Evolutionary conservation across 2,329 filamentous ascomycete genomes (phyloP).

Genomic region (Diaporthe sp.): DNA sequence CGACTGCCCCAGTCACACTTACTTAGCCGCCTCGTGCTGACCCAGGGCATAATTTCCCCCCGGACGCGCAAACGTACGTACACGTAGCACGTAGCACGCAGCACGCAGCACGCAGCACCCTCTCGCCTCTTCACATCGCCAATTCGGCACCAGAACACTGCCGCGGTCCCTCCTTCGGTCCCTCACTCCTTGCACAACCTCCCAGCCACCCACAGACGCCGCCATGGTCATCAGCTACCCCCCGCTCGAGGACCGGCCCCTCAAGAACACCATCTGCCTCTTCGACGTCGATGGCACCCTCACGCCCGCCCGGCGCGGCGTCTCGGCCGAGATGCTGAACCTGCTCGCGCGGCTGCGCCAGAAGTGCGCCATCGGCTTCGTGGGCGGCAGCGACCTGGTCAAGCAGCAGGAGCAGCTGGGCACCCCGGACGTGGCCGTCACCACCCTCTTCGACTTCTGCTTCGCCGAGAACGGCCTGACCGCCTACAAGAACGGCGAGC

Average conservation of each 20-base stretch:
- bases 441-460: conserved; percentile 94
- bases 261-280: conserved; percentile 93
- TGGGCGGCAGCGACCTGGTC: conserved; percentile 89
- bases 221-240: conserved; percentile 71
- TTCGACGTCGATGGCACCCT: conserved; percentile 98
- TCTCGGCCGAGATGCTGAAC: conserved; percentile 84
- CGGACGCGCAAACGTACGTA: background rate
- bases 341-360: conserved; percentile 85
- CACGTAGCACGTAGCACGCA: conserved; percentile 7
- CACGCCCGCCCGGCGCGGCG: conserved; percentile 82
- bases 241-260: conserved; percentile 83
- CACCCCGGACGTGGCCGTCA: conserved; percentile 76
- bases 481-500: conserved; percentile 85
- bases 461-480: conserved; percentile 98
- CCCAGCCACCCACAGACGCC: background rate
- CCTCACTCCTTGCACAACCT: background rate
- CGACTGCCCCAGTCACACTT: background rate
- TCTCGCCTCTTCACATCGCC: background rate
- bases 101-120: conserved; percentile 1
- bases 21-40: background rate
- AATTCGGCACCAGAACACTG: background rate
- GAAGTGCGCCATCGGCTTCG: conserved; percentile 90
- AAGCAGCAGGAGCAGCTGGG: conserved; percentile 99
- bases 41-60: background rate
- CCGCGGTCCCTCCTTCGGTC: background rate